Conservation (phyloP, 345 rosid species). For the Eucalyptus pumila region DNA sequence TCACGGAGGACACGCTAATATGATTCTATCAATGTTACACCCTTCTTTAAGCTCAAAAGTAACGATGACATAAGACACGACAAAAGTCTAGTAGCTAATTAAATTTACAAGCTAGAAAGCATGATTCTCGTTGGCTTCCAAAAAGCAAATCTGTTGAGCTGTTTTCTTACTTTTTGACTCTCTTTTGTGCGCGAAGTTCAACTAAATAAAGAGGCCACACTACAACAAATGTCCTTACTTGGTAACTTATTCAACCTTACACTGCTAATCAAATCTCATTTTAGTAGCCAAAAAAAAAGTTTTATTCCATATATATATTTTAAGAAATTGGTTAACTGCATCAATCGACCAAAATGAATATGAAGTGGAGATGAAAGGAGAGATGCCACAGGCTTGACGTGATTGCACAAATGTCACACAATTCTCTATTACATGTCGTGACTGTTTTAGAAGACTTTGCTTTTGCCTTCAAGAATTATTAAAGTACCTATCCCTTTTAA, state of each 20-base stretch:
- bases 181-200: background rate
- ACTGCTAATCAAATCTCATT: background rate
- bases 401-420: background rate
- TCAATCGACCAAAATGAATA: background rate
- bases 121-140: background rate
- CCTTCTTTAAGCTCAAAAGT: background rate
- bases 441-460: no score
- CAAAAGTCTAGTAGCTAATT: background rate
- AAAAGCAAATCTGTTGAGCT: background rate
- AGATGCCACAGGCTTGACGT: background rate
- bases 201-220: background rate
- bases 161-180: background rate
- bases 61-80: background rate
- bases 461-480: no score
- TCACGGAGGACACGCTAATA: accelerated
- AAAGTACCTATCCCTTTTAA: no score
- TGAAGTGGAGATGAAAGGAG: background rate
- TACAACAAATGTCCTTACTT: background rate
- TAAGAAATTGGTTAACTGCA: background rate
- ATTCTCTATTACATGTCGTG: no score
- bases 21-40: background rate
- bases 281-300: background rate
- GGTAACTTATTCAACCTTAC: background rate
- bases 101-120: background rate
- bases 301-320: background rate